A percentile compares a stretch with the other conserved stretches of the same genome.
These are phyloP conservation scores for Penicillium antarcticum DNA, from an alignment of 495 filamentous ascomycete species.

Conservation along the genomic window DNA sequence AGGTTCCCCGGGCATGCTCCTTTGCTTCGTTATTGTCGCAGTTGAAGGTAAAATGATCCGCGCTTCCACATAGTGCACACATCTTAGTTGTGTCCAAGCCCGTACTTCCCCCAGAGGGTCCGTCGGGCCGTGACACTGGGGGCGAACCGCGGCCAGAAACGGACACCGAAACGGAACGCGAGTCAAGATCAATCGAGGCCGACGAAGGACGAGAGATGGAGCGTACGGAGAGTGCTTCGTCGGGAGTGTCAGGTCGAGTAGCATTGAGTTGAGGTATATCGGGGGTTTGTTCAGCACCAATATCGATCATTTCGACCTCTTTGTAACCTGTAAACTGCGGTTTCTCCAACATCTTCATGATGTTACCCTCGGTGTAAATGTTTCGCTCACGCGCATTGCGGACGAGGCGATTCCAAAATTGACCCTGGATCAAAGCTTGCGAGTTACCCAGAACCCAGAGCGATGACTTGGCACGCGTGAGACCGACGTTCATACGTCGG, in stretches of 20 bases:
- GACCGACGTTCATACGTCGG: slow-evolving; percentile 97
- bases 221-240: slow-evolving; percentile 10
- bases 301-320: slow-evolving; percentile 49
- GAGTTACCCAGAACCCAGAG: slow-evolving; percentile 96
- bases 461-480: slow-evolving; percentile 93
- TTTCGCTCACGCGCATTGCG: slow-evolving; percentile 71
- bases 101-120: slow-evolving; percentile 44
- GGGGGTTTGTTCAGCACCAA: slow-evolving; percentile 11
- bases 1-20: slow-evolving; percentile 33
- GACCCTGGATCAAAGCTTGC: slow-evolving; percentile 74
- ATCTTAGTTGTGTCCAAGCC: slow-evolving; percentile 40
- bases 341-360: slow-evolving; percentile 46
- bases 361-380: slow-evolving; percentile 72
- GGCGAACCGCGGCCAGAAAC: slow-evolving; percentile 26
- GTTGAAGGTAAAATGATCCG: slow-evolving; percentile 41
- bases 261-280: not conserved
- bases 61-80: slow-evolving; percentile 49
- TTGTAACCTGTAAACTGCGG: slow-evolving; percentile 47
- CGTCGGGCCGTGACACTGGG: slow-evolving; percentile 23
- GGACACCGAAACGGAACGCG: slow-evolving; percentile 21
- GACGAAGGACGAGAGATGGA: slow-evolving; percentile 28
- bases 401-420: slow-evolving; percentile 85
- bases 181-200: slow-evolving; percentile 21
- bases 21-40: slow-evolving; percentile 47
- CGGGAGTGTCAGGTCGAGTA: not conserved